These are phyloP conservation scores for Arachis stenosperma DNA, from an alignment of 306 rosid genomes.

Conservation along the genomic window DNA sequence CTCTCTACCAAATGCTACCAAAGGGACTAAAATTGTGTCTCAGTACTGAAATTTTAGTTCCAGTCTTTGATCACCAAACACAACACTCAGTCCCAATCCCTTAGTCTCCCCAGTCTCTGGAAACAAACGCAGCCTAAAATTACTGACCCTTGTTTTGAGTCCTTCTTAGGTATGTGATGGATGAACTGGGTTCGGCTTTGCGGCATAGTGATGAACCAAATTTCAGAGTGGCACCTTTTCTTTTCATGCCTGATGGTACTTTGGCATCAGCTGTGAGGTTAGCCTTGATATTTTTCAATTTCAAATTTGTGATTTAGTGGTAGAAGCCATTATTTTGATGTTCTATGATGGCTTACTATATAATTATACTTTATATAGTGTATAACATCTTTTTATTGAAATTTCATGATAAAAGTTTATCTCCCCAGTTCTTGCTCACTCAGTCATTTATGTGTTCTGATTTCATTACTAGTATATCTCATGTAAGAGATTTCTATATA, in stretches of 20 bases:
- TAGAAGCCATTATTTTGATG: slow-evolving; percentile 20
- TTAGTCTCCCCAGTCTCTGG: no score
- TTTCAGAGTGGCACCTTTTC: slow-evolving; percentile 88
- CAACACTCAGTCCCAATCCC: no score
- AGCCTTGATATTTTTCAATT: slow-evolving; percentile 34
- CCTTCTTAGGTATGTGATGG: slow-evolving; percentile 80
- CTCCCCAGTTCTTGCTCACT: slow-evolving; percentile 10
- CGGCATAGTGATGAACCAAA: slow-evolving; percentile 89
- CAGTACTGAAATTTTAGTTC: no score
- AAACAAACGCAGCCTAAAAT: background rate
- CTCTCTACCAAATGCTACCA: no score
- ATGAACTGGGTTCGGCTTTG: slow-evolving; percentile 94
- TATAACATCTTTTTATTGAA: slow-evolving; percentile 14
- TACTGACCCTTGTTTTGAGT: slow-evolving; percentile 40
- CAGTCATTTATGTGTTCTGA: slow-evolving; percentile 10
- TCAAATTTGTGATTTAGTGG: slow-evolving; percentile 33
- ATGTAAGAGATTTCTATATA: background rate
- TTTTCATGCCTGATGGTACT: slow-evolving; percentile 90
- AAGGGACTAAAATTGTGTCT: no score
- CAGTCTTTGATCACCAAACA: no score
- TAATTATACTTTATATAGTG: slow-evolving; percentile 25
- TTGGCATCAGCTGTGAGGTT: slow-evolving; percentile 90
- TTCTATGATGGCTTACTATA: slow-evolving; percentile 24
- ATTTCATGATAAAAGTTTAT: background rate
- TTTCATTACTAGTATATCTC: slow-evolving; percentile 14